phyloP scores from a whole-genome alignment of 345 rosid species.

The Pistacia integerrima region DNA sequence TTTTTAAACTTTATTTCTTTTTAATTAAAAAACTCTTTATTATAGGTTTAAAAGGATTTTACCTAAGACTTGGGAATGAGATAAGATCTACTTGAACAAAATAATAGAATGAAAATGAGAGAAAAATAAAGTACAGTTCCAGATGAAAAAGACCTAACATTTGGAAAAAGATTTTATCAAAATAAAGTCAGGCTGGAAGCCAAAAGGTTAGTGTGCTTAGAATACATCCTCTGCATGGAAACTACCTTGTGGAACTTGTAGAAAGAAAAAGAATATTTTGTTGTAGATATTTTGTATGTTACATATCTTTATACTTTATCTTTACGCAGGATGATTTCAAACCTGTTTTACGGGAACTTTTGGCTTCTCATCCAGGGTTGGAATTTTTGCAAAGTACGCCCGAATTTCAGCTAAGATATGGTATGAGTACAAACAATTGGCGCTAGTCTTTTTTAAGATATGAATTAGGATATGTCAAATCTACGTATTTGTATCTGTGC shows the following conservation, averaged over 20 bases:
- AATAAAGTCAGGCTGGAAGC: not conserved
- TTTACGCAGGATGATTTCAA: conserved; percentile 81
- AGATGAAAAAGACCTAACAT: not conserved
- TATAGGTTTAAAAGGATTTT: not conserved
- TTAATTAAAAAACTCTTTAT: not conserved
- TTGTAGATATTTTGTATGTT: not conserved
- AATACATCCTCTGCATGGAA: not conserved
- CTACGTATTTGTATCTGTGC: not conserved
- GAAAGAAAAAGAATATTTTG: not conserved
- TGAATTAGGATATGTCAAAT: not conserved
- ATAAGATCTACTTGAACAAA: not conserved
- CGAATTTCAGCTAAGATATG: conserved; percentile 98
- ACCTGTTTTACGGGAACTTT: conserved; percentile 77
- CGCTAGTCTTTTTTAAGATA: not conserved
- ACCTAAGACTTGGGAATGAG: not conserved
- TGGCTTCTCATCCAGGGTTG: conserved; percentile 95
- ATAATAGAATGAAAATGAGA: not conserved
- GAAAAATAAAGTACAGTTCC: not conserved
- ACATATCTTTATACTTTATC: conserved; percentile 5
- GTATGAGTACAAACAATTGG: conserved; percentile 42
- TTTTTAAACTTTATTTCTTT: not conserved
- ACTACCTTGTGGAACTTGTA: not conserved
- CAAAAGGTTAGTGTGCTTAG: not conserved
- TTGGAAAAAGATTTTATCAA: not conserved
- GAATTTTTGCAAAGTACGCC: conserved; percentile 98